Percentiles rank a stretch among this genome's conserved stretches.
Evolutionary conservation across 1,284 basidiomycete species (phyloP).

Genomic region (Inonotus hispidus): DNA sequence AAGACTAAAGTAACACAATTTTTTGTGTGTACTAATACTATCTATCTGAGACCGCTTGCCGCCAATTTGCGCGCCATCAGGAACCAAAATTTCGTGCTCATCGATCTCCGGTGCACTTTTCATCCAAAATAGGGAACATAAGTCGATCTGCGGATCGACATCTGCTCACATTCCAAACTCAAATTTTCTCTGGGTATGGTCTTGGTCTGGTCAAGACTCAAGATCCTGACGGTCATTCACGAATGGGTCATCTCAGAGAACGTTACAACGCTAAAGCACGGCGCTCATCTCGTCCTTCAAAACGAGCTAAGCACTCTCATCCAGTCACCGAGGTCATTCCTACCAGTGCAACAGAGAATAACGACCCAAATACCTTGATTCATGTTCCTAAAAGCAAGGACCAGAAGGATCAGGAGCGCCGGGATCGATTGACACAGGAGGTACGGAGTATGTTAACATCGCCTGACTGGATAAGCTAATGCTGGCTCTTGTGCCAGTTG

Average conservation of each 20-base stretch:
- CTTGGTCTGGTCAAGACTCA: too few species aligned
- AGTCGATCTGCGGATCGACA: not conserved
- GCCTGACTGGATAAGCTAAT: not conserved
- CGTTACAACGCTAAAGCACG: slow-evolving; percentile 60
- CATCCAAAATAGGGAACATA: not conserved
- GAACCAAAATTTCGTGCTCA: not conserved
- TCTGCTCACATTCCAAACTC: not conserved
- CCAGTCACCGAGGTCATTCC: not conserved
- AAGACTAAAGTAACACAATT: too few species aligned
- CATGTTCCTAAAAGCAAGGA: slow-evolving; percentile 54
- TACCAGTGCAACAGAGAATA: slow-evolving; percentile 17
- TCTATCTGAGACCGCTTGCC: too few species aligned
- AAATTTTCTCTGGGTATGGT: slow-evolving; percentile 3
- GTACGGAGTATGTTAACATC: slow-evolving; percentile 32
- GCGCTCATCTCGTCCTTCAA: slow-evolving; percentile 54
- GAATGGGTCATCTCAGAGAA: slow-evolving; percentile 27
- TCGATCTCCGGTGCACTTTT: not conserved
- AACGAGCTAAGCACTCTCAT: slow-evolving; percentile 29
- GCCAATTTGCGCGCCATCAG: not conserved
- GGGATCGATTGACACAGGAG: slow-evolving; percentile 56
- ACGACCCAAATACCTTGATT: slow-evolving; percentile 57
- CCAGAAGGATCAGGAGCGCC: slow-evolving; percentile 55
- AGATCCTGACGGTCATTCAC: not conserved
- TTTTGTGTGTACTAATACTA: too few species aligned
- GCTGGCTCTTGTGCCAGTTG: slow-evolving; percentile 27